Evolutionary conservation across 2,329 filamentous ascomycete genomes (phyloP).

Genomic region (Arachnomyces sp.): DNA sequence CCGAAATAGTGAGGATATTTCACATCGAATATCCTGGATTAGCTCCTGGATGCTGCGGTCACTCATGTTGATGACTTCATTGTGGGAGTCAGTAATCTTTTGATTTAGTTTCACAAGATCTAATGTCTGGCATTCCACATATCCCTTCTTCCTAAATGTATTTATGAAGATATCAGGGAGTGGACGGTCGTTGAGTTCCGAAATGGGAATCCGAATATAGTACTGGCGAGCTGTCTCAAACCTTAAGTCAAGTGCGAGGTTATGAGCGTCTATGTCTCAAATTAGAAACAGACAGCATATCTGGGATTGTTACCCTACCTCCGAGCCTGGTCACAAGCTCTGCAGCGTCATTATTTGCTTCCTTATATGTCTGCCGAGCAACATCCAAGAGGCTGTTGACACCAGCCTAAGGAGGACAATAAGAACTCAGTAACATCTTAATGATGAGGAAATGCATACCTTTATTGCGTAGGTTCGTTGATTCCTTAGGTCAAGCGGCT

Average conservation of each 20-base stretch:
- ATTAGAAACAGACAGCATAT: conserved; percentile 14
- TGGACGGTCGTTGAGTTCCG: conserved; percentile 53
- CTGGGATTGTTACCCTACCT: conserved; percentile 37
- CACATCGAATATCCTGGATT: conserved; percentile 61
- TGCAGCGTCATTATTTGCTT: conserved; percentile 71
- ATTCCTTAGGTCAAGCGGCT: conserved; percentile 77
- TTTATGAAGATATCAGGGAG: conserved; percentile 73
- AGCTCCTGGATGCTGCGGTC: conserved; percentile 68
- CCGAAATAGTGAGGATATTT: conserved; percentile 69
- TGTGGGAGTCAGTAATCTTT: conserved; percentile 70
- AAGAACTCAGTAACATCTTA: conserved; percentile 11
- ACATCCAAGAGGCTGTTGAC: conserved; percentile 83
- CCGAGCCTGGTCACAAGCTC: conserved; percentile 62
- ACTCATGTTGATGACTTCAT: conserved; percentile 76
- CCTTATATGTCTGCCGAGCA: conserved; percentile 80
- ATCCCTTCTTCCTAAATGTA: conserved; percentile 60
- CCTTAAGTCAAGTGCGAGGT: conserved; percentile 58
- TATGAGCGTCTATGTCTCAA: conserved; percentile 43
- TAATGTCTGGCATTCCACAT: conserved; percentile 80
- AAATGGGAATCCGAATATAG: conserved; percentile 60
- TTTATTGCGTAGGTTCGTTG: conserved; percentile 87
- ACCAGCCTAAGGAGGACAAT: conserved; percentile 49
- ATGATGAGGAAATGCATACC: conserved; percentile 30
- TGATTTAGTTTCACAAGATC: conserved; percentile 73
- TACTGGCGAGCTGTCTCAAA: conserved; percentile 74